Evolutionary conservation across 306 rosid genomes (phyloP).

Genomic region (Quillaja saponaria): DNA sequence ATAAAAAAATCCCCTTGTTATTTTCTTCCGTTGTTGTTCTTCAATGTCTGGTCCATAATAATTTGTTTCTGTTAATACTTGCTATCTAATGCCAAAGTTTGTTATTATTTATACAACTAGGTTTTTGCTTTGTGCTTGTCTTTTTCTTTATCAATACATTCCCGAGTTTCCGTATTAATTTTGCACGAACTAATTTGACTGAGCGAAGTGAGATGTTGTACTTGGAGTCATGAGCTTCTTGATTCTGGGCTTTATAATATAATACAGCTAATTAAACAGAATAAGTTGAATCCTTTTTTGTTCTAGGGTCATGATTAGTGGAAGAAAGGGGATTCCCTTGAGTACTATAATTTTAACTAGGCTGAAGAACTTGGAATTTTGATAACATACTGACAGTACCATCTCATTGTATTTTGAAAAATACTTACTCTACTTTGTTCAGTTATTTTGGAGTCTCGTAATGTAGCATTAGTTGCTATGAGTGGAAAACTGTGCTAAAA

Average conservation of each 20-base stretch:
- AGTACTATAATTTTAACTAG: neutral
- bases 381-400: too few species aligned
- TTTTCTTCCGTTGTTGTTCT: conserved; percentile 1
- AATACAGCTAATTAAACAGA: too few species aligned
- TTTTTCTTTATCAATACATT: neutral
- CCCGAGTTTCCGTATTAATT: neutral
- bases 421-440: too few species aligned
- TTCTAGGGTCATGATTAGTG: neutral
- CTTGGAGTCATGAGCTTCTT: neutral
- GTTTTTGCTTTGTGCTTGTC: conserved; percentile 12
- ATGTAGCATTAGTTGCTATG: too few species aligned
- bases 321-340: neutral
- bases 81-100: neutral
- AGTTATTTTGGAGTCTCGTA: too few species aligned
- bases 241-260: neutral
- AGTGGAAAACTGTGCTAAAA: too few species aligned
- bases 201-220: neutral
- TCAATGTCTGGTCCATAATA: conserved; percentile 3
- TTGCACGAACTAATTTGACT: neutral
- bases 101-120: neutral
- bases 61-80: neutral
- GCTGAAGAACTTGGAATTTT: neutral
- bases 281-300: neutral
- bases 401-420: too few species aligned
- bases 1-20: conserved; percentile 12